A percentile compares a stretch with the other conserved stretches of the same genome.
Conservation (phyloP, 129 eudicot species). For the Dittrichia graveolens region DNA sequence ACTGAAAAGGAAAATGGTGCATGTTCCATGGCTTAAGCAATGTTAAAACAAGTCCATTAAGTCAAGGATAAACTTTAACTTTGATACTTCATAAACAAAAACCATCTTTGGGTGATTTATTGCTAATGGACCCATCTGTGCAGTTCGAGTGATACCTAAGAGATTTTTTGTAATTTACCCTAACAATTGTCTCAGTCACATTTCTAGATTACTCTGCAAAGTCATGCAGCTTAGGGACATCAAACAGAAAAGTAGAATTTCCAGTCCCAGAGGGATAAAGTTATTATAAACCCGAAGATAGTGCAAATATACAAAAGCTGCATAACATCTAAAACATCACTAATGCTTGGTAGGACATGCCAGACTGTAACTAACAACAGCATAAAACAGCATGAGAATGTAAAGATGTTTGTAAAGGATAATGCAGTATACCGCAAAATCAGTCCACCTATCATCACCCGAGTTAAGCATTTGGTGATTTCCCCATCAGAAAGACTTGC, state of each 20-base stretch:
- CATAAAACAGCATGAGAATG: constrained; percentile 1
- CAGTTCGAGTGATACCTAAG: constrained; percentile 6
- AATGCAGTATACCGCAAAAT: constrained; percentile 63
- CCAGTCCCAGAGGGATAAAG: background rate
- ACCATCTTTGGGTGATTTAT: background rate
- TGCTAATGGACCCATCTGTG: background rate
- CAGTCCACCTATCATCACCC: constrained; percentile 77
- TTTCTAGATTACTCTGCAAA: background rate
- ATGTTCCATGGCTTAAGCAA: background rate
- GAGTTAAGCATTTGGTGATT: constrained; percentile 66
- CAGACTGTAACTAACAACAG: constrained; percentile 1
- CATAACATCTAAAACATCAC: constrained; percentile 17
- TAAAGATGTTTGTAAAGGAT: constrained; percentile 1
- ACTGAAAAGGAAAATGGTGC: background rate
- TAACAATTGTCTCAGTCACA: background rate
- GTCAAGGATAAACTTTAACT: background rate
- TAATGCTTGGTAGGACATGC: background rate
- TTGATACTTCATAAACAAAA: background rate
- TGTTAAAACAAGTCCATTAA: constrained; percentile 5
- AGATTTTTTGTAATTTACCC: background rate
- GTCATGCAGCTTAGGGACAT: background rate
- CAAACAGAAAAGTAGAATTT: background rate
- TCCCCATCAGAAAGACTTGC: constrained; percentile 92
- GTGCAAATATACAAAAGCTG: constrained; percentile 16
- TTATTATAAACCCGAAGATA: background rate